Evolutionary conservation across 2,329 filamentous ascomycete genomes (phyloP).

Genomic region (Cordyceps cicadae): DNA sequence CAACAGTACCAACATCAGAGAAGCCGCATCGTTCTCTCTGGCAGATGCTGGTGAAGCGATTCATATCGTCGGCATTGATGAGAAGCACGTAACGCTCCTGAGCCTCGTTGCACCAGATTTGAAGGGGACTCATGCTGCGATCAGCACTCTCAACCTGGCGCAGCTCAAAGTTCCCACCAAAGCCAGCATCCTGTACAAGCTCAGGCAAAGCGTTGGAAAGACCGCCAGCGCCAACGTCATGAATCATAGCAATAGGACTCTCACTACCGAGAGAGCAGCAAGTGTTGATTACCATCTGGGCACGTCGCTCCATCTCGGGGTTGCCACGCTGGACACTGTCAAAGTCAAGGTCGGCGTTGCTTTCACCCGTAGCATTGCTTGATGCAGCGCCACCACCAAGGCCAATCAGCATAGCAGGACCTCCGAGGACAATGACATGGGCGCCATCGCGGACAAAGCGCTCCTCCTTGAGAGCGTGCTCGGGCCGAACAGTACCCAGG

Average conservation of each 20-base stretch:
- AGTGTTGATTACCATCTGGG: conserved; percentile 96
- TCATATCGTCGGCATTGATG: conserved; percentile 71
- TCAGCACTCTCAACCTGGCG: conserved; percentile 88
- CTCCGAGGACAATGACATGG: conserved; percentile 85
- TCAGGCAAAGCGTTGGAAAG: conserved; percentile 69
- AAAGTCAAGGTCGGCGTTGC: conserved; percentile 88
- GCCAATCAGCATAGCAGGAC: conserved; percentile 95
- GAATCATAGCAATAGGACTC: conserved; percentile 92
- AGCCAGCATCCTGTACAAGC: conserved; percentile 83
- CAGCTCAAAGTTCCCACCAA: conserved; percentile 88
- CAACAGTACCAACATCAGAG: conserved; percentile 78
- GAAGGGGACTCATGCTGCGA: conserved; percentile 83
- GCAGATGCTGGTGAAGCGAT: conserved; percentile 62
- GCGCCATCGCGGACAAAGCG: conserved; percentile 76
- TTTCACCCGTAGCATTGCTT: conserved; percentile 79
- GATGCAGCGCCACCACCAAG: conserved; percentile 93
- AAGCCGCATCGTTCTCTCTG: conserved; percentile 81
- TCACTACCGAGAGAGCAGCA: conserved; percentile 76
- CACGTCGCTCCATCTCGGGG: conserved; percentile 88
- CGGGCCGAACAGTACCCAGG: conserved; percentile 82
- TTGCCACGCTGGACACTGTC: conserved; percentile 96
- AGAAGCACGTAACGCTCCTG: conserved; percentile 94
- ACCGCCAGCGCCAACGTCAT: conserved; percentile 93
- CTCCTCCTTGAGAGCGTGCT: conserved; percentile 80
- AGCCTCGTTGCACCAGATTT: conserved; percentile 97